Percentiles rank a stretch among this genome's conserved stretches.
Conservation (phyloP, 371 early-diverging fungal species). For the Mucor racemosus region DNA sequence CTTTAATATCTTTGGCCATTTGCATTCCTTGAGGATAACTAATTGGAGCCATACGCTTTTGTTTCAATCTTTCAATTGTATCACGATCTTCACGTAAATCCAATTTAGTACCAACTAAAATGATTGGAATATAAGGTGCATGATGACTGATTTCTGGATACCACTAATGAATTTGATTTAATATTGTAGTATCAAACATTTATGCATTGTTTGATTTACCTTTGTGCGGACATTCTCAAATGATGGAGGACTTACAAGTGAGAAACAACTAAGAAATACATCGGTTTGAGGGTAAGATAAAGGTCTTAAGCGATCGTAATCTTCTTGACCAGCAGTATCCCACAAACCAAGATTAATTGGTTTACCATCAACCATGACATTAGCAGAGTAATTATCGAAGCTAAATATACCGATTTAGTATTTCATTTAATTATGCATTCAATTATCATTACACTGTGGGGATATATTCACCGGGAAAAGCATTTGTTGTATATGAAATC, state of each 20-base stretch:
- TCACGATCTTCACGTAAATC: slow-evolving; percentile 94
- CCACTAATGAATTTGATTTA: slow-evolving; percentile 79
- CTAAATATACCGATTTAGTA: slow-evolving; percentile 59
- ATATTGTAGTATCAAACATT: slow-evolving; percentile 79
- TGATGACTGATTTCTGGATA: slow-evolving; percentile 93
- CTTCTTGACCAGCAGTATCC: slow-evolving; percentile 99
- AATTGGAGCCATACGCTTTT: slow-evolving; percentile 89
- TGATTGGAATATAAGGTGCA: slow-evolving; percentile 90
- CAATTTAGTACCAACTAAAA: slow-evolving; percentile 96
- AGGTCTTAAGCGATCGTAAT: slow-evolving; percentile 93
- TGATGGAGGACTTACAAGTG: slow-evolving; percentile 83
- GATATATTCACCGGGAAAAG: slow-evolving; percentile 96
- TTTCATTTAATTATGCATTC: no score
- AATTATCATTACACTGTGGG: slow-evolving; percentile 84
- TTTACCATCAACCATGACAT: slow-evolving; percentile 93
- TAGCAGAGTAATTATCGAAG: slow-evolving; percentile 95
- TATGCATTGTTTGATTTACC: slow-evolving; percentile 36
- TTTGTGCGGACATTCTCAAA: slow-evolving; percentile 89
- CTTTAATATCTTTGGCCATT: slow-evolving; percentile 88
- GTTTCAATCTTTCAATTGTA: slow-evolving; percentile 81
- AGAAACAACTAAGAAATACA: slow-evolving; percentile 89
- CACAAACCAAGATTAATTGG: slow-evolving; percentile 93
- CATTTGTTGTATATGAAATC: slow-evolving; percentile 95
- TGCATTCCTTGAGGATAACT: slow-evolving; percentile 84
- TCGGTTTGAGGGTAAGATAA: slow-evolving; percentile 94